These are phyloP conservation scores for Ambispora gerdemannii DNA, from an alignment of 192 early-diverging fungal species.

Conservation along the genomic window DNA sequence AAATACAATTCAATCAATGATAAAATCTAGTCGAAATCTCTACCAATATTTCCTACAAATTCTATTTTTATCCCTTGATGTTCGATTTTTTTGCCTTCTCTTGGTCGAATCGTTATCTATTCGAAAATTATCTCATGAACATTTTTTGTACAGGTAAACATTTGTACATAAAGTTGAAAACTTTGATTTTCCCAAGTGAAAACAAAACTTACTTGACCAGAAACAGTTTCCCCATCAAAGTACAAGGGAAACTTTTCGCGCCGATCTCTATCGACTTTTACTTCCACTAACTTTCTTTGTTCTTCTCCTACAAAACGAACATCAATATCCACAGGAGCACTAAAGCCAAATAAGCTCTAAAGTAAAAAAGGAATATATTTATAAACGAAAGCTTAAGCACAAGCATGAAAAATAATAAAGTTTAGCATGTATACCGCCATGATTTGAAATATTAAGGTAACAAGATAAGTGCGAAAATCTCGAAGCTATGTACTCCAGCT, in stretches of 20 bases:
- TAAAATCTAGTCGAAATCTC: neutral
- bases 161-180: too few species aligned
- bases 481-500: too few species aligned
- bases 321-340: slow-evolving; percentile 83
- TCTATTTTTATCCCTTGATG: slow-evolving; percentile 99
- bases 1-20: neutral
- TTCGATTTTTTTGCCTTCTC: slow-evolving; percentile 92
- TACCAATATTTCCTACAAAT: slow-evolving; percentile 97
- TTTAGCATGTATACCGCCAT: too few species aligned
- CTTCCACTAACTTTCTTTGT: slow-evolving; percentile 88
- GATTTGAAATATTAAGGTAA: too few species aligned
- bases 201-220: slow-evolving; percentile 73
- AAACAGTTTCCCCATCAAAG: slow-evolving; percentile 92
- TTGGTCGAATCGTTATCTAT: slow-evolving; percentile 70
- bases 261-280: slow-evolving; percentile 88
- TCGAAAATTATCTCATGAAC: too few species aligned
- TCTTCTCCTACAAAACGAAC: slow-evolving; percentile 82
- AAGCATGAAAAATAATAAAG: too few species aligned
- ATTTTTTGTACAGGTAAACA: too few species aligned
- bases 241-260: slow-evolving; percentile 92
- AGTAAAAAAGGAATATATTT: neutral
- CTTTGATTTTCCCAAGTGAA: too few species aligned
- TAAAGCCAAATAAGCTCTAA: slow-evolving; percentile 75
- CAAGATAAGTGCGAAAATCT: too few species aligned
- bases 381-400: too few species aligned